These are phyloP conservation scores for Boeremia lycopersici DNA, from an alignment of 2,329 filamentous ascomycete genomes.

Conservation along the genomic window DNA sequence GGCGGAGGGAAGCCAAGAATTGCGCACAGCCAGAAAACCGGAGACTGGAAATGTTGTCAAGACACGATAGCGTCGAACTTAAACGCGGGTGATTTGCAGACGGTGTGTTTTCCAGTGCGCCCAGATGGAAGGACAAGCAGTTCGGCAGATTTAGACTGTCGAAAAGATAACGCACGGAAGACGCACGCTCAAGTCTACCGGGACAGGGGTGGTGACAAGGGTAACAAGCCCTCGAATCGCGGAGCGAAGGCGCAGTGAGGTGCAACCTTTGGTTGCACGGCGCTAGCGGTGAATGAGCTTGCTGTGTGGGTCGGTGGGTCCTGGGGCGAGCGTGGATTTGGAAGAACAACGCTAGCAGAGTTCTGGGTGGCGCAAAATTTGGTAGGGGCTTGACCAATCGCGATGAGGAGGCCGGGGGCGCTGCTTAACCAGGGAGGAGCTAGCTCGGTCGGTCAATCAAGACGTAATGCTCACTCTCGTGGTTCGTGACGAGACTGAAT, in stretches of 20 bases:
- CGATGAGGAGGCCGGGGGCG: slow-evolving; percentile 29
- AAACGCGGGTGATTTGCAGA: slow-evolving; percentile 58
- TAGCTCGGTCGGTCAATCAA: slow-evolving; percentile 39
- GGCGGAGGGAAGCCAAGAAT: slow-evolving; percentile 38
- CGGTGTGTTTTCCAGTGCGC: slow-evolving; percentile 47
- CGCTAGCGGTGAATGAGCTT: slow-evolving; percentile 42
- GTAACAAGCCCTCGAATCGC: slow-evolving; percentile 42
- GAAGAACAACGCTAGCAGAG: slow-evolving; percentile 41
- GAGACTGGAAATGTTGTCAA: slow-evolving; percentile 43
- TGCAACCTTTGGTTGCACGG: slow-evolving; percentile 47
- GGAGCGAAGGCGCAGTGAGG: slow-evolving; percentile 43
- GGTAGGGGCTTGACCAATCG: slow-evolving; percentile 43
- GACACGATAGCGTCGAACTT: slow-evolving; percentile 52
- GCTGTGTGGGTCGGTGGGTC: slow-evolving; percentile 34
- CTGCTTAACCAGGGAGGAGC: slow-evolving; percentile 39
- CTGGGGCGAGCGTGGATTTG: slow-evolving; percentile 37
- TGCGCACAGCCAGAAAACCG: slow-evolving; percentile 45
- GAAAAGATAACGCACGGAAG: slow-evolving; percentile 48
- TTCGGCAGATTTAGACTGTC: slow-evolving; percentile 50
- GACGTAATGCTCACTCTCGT: slow-evolving; percentile 44
- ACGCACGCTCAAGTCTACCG: slow-evolving; percentile 42
- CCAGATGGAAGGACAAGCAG: slow-evolving; percentile 45
- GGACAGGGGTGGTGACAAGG: slow-evolving; percentile 34
- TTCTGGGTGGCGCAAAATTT: slow-evolving; percentile 32
- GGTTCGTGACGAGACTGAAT: slow-evolving; percentile 33